A percentile compares a stretch with the other conserved stretches of the same genome.
Evolutionary conservation across 2,329 filamentous ascomycete species (phyloP).

Genomic region (Truncatella angustata): DNA sequence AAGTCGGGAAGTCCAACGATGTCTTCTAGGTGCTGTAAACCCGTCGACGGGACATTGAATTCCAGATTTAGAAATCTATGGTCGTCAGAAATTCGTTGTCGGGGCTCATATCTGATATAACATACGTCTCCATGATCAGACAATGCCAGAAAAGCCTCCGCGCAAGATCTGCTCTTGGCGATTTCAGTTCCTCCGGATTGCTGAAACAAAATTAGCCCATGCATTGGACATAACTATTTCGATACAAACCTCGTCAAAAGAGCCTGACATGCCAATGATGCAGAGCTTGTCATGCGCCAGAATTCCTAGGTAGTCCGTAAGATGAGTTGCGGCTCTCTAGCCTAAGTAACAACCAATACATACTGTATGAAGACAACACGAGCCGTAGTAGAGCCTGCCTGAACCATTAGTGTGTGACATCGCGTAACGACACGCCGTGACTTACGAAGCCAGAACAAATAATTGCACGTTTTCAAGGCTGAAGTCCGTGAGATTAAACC

Average conservation of each 20-base stretch:
- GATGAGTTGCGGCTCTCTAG: neutral
- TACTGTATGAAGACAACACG: constrained; percentile 51
- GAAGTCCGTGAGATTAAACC: constrained; percentile 53
- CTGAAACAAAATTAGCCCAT: constrained; percentile 20
- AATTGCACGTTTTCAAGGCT: constrained; percentile 60
- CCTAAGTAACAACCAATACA: constrained; percentile 17
- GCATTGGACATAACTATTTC: neutral
- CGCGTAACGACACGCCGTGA: constrained; percentile 7
- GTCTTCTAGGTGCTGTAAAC: constrained; percentile 51
- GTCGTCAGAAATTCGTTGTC: constrained; percentile 15
- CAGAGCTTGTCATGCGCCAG: constrained; percentile 55
- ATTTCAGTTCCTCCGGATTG: constrained; percentile 43
- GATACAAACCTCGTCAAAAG: constrained; percentile 49
- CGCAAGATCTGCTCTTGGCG: constrained; percentile 47
- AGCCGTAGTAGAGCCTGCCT: constrained; percentile 51
- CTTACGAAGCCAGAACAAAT: constrained; percentile 53
- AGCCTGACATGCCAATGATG: constrained; percentile 56
- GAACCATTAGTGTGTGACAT: constrained; percentile 2
- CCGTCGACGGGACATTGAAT: constrained; percentile 55
- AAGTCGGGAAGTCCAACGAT: constrained; percentile 56
- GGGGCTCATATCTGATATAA: constrained; percentile 7
- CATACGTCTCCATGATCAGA: constrained; percentile 52
- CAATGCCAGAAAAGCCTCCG: constrained; percentile 58
- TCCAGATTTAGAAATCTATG: constrained; percentile 54
- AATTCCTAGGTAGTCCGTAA: constrained; percentile 46